Evolutionary conservation across 2,329 filamentous ascomycete genomes (phyloP).

Genomic region (Fusarium piperis): DNA sequence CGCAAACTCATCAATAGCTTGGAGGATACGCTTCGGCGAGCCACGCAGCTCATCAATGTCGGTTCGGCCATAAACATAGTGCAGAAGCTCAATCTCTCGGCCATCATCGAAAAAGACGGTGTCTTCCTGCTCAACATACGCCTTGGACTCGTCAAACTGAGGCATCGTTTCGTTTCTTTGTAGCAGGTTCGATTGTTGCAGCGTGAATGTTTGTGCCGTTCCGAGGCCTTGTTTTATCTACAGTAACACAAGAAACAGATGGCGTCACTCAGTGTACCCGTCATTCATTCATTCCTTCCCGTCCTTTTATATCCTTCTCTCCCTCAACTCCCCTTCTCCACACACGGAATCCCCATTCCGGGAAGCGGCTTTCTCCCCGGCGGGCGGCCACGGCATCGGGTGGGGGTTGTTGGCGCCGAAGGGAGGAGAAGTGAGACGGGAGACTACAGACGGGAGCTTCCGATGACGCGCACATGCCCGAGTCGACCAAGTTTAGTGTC

Average conservation of each 20-base stretch:
- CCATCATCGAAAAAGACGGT: conserved; percentile 70
- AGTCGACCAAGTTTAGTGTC: background rate
- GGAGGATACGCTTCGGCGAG: conserved; percentile 70
- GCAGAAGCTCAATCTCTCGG: conserved; percentile 76
- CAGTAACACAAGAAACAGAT: background rate
- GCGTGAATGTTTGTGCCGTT: background rate
- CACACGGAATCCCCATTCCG: conserved; percentile 17
- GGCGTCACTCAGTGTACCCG: conserved; percentile 34
- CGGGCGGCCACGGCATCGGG: conserved; percentile 17
- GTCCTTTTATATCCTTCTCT: background rate
- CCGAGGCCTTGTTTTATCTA: background rate
- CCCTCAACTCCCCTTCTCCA: background rate
- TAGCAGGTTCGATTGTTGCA: background rate
- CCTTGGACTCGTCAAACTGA: conserved; percentile 50
- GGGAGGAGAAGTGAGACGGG: background rate
- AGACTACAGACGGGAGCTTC: conserved; percentile 9
- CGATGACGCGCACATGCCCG: conserved; percentile 35
- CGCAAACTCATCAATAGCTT: conserved; percentile 74
- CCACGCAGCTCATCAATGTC: conserved; percentile 71
- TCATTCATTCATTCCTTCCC: conserved; percentile 38
- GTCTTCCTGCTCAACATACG: conserved; percentile 55
- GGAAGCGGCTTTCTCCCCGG: conserved; percentile 28
- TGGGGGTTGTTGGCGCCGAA: conserved; percentile 14
- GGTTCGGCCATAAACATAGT: conserved; percentile 71
- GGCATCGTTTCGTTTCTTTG: conserved; percentile 30